Evolutionary conservation across 2,329 filamentous ascomycete genomes (phyloP), one percentile per base, ranked within the genome.

Genomic region (Cladosporium cucumerinum): DNA sequence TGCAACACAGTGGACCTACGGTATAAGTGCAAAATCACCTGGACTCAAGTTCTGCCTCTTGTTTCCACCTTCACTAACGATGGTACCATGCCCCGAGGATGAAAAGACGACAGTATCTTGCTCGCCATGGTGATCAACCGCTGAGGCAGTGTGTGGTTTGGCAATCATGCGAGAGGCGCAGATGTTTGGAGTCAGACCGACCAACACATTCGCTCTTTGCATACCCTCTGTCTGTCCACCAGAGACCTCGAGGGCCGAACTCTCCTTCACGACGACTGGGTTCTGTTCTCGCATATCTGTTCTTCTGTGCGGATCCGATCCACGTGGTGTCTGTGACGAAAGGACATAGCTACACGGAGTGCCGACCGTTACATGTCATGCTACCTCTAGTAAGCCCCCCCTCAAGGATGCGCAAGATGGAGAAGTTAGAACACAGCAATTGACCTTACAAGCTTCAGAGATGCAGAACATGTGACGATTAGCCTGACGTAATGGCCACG

Each of bases 21-120:
- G 89, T 14, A 92, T 84, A 63, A 90, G 82, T 3, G 87, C 88
- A 75, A 90, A 92, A 73, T 91, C 89, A 0, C 89, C 89, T 0
- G 85, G 81, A 1, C 76, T 75, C 7, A 92, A 80, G 21, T 84
- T 78, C 67, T 89, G 82, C 36, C 84, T 82, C 66, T 84, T 83
- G 55, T 82, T 82, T 14, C 86, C 83, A 49, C 83, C 81, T 25
- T 80, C 79, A 23, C 86, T 87, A 3, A 90, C 81, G 10, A 92
- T 80, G 16, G 83, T 78, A 5, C 88, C 87, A 61, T 81, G 81
- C 14, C 89, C 89, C 1, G 83, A 84, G 12, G 85, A 83, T 12
- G 85, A 86, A 71, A 72, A 90, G 58, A 91, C 83, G 61, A 92
- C 88, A 8, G 87, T 87, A 69, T 92, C 88, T 81, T 91, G 87